phyloP scores from a whole-genome alignment of 2,329 filamentous ascomycete genomes.

The Ceratocystis lukuohia region DNA sequence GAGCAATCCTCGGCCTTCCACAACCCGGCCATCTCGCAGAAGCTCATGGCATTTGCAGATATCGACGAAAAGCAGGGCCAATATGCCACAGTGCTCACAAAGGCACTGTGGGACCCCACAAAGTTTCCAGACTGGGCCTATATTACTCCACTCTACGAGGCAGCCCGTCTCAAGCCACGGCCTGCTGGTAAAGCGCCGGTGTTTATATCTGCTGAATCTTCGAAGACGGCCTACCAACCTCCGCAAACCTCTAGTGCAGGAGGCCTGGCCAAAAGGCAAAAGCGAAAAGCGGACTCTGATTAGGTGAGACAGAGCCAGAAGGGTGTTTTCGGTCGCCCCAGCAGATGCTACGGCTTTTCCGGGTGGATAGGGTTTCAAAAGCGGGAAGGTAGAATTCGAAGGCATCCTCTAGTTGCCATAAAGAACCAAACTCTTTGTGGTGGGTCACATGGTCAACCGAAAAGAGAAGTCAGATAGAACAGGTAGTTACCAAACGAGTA shows the following conservation, averaged over 20 bases:
- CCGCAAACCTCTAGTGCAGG: slow-evolving; percentile 18
- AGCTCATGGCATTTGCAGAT: slow-evolving; percentile 55
- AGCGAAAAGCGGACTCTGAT: slow-evolving; percentile 26
- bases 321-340: background rate
- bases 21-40: slow-evolving; percentile 60
- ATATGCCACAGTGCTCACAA: slow-evolving; percentile 49
- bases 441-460: background rate
- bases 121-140: slow-evolving; percentile 41
- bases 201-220: slow-evolving; percentile 33
- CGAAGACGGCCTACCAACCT: background rate
- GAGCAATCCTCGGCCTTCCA: slow-evolving; percentile 51
- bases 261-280: slow-evolving; percentile 25
- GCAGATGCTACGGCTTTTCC: background rate
- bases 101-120: slow-evolving; percentile 44
- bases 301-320: background rate
- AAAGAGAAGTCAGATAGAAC: background rate
- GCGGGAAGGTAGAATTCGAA: background rate
- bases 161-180: slow-evolving; percentile 33
- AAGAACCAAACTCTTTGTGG: background rate
- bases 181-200: slow-evolving; percentile 31
- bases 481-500: background rate
- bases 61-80: slow-evolving; percentile 35
- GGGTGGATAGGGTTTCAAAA: background rate
- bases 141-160: slow-evolving; percentile 36
- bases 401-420: too few relatives aligned